A percentile compares a stretch with the other conserved stretches of the same genome.
Evolutionary conservation across 1,284 basidiomycete genomes (phyloP).

Genomic region (Mixia osmundae): DNA sequence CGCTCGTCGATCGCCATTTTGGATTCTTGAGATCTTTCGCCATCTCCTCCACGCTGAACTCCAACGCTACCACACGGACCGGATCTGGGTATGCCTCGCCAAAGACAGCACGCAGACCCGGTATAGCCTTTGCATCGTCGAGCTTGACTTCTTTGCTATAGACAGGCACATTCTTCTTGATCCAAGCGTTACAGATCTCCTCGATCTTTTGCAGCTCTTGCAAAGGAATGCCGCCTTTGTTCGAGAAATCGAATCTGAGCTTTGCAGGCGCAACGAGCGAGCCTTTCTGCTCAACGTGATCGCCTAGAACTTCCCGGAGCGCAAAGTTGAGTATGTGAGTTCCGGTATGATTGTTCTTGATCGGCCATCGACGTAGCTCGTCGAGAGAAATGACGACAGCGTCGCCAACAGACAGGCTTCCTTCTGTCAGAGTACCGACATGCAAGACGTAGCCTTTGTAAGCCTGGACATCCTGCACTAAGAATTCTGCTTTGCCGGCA

Average conservation of each 20-base stretch:
- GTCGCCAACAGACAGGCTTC: conserved; percentile 43
- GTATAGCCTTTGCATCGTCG: conserved; percentile 60
- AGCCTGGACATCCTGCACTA: conserved; percentile 75
- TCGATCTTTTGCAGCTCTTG: conserved; percentile 67
- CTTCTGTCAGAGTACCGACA: conserved; percentile 47
- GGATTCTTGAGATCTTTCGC: conserved; percentile 59
- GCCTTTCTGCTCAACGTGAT: conserved; percentile 94
- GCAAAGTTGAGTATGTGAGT: conserved; percentile 94
- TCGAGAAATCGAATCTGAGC: conserved; percentile 93
- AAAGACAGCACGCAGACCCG: conserved; percentile 86
- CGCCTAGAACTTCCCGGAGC: conserved; percentile 77
- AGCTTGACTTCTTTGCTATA: conserved; percentile 69
- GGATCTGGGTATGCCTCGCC: conserved; percentile 96
- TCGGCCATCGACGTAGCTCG: conserved; percentile 58
- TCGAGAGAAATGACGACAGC: conserved; percentile 50
- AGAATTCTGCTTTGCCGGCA: conserved; percentile 75
- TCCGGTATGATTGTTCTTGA: conserved; percentile 94
- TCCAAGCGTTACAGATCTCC: conserved; percentile 61
- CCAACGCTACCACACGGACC: conserved; percentile 78
- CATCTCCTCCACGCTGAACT: conserved; percentile 68
- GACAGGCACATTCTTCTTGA: conserved; percentile 66
- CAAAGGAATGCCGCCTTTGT: conserved; percentile 60
- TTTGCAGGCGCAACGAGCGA: conserved; percentile 89
- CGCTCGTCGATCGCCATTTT: conserved; percentile 70
- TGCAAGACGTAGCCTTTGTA: conserved; percentile 73